Percentiles rank a stretch among this genome's conserved stretches.
Evolutionary conservation across 257 asterid genomes (phyloP).

Genomic region (Asclepias syriaca): DNA sequence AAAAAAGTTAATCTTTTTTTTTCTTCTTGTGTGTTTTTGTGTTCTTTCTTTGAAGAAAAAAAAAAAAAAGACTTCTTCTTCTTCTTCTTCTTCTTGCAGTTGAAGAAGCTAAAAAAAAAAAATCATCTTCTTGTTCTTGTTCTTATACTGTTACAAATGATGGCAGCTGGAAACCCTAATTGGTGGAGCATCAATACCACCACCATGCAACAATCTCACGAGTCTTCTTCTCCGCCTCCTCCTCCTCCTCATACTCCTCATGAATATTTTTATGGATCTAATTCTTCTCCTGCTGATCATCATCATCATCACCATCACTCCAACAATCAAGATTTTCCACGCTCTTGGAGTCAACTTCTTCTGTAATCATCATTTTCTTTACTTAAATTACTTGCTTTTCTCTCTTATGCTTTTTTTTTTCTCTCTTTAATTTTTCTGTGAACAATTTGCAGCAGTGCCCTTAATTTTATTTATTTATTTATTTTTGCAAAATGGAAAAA

Average conservation of each 20-base stretch:
- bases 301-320: slow-evolving; percentile 17
- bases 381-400: neutral
- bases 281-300: slow-evolving; percentile 28
- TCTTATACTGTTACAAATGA: slow-evolving; percentile 33
- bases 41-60: too few relatives aligned
- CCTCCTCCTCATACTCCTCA: slow-evolving; percentile 2
- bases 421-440: neutral
- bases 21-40: too few relatives aligned
- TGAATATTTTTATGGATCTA: slow-evolving; percentile 23
- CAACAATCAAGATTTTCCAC: slow-evolving; percentile 38
- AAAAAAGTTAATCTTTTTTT: too few relatives aligned
- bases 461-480: neutral
- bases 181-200: slow-evolving; percentile 63
- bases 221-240: neutral
- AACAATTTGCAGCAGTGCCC: too few relatives aligned
- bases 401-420: neutral
- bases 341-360: slow-evolving; percentile 71
- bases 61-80: too few relatives aligned
- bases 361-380: slow-evolving; percentile 22
- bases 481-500: slow-evolving; percentile 6
- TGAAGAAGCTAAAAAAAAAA: neutral
- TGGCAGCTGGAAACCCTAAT: slow-evolving; percentile 90
- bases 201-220: too few relatives aligned
- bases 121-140: too few relatives aligned
- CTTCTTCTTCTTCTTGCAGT: too few relatives aligned